Evolutionary conservation across 2,329 filamentous ascomycete species (phyloP), one percentile per base, ranked within the genome.

Genomic region (Diaporthe citrichinensis): DNA sequence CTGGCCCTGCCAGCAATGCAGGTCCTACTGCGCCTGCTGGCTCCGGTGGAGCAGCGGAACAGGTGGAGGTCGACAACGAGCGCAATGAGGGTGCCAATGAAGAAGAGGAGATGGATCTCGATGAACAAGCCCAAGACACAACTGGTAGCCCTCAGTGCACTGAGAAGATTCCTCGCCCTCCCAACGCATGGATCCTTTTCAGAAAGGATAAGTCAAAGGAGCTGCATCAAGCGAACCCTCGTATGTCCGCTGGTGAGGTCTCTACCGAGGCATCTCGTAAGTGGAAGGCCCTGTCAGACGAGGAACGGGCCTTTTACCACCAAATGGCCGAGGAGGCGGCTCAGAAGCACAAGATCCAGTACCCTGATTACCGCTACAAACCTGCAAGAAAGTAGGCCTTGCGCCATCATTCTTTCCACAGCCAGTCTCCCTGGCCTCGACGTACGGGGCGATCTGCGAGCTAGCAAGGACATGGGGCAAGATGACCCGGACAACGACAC

Each of bases 121-220:
- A 72, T 36, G 55, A 25, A 9, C 28, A 17, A 58, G 41, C 28
- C 10, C 58, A 31, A 34, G 23, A 5, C 25, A 7, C n/a, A 10
- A 25, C 31, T 49, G 39, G 23, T 23, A 51, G 44, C 23, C 34
- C 44, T 28, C 36, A 46, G 28, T 10, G 8, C 31, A 28, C 15
- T 15, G 57, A 61, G 34, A 72, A 61, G 31, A 61, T 61, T 15
- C 31, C 55, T 49, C 69, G 55, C 10, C 84, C 34, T 78, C 81
- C 8, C 78, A 82, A 39, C 83, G 39, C 49, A 15, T 77, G 76
- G 76, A 76, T 67, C 23, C 25, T 76, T n/a, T 77, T 76, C 55
- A 62, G 61, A 17, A 46, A 34, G 15, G 61, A 77, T 1, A 77
- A 77, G 39, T 68, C 55, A 20, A 71, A 74, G 34, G 14, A 62